Base-by-base conservation (phyloP, 176 grass and related monocot species). In the Lolium perenne region DNA sequence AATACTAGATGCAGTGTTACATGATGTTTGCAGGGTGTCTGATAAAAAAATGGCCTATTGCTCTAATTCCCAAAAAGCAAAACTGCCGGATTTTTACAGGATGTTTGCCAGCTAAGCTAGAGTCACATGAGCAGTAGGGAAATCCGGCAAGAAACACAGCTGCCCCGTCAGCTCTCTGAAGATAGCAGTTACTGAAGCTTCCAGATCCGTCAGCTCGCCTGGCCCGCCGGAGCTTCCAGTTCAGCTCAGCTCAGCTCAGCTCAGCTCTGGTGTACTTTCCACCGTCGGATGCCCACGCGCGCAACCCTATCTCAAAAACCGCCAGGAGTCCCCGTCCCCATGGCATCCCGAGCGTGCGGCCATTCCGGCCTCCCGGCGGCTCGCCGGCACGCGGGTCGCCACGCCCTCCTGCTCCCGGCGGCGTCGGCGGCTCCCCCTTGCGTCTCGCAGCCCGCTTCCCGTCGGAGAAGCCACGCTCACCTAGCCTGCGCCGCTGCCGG, bases 261-360 rank as follows among this genome's bases (percentile, higher is more conserved):
- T n/a, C 1, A 8, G 6, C 22, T 23, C n/a, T 11, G 58, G 11
- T 5, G 59, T 62, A 62, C 59, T 62, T 62, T 25, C 60, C 60
- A 63, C 61, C 61, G 61, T 29, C 61, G 61, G 61, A 64, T 64
- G 61, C 11, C 12, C 61, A 64, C 60, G n/a, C n/a, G n/a, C n/a
- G 23, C 71, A 3, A 74, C 21, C 71, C 71, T 74, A 74, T 74
- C 71, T 23, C 45, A 4, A 25, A 74, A 47, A 21, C n/a, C 38
- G 17, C 35, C 11, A 61, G 59, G 10, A n/a, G 6, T n/a, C 8
- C 20, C 56, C 56, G 20, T 59, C 62, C 62, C 62, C 71, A 74
- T 74, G 71, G 71, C 71, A 74, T 74, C 71, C 71, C 22, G 21
- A 74, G 21, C 46, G 46, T 74, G 46, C 71, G 71, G 21, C 71